Percentiles rank a stretch among this genome's conserved stretches.
Conservation (phyloP, 78 protist species). For the Isochrysis galbana region DNA sequence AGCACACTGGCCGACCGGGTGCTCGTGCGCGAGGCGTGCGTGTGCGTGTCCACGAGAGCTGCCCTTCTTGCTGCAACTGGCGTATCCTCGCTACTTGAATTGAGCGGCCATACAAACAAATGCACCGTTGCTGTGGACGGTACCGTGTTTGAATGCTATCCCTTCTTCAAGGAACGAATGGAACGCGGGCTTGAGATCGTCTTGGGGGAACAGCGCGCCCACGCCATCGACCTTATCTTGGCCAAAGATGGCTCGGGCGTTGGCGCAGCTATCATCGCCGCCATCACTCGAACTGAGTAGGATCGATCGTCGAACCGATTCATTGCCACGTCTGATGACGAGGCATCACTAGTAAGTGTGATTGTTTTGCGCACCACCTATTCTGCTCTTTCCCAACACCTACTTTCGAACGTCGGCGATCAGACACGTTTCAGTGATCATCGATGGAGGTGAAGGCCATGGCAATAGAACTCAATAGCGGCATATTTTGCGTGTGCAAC, state of each 20-base stretch:
- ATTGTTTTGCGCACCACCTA: too few species aligned
- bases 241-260: slow-evolving; percentile 32
- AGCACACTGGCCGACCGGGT: background rate
- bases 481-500: too few species aligned
- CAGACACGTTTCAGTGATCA: too few species aligned
- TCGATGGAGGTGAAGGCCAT: too few species aligned
- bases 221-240: background rate
- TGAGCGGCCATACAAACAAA: background rate
- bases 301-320: too few species aligned
- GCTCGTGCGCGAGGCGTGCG: background rate
- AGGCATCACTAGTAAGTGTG: too few species aligned
- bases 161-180: slow-evolving; percentile 30
- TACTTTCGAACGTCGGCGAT: too few species aligned
- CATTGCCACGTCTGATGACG: too few species aligned
- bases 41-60: slow-evolving; percentile 34
- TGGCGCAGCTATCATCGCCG: slow-evolving; percentile 54
- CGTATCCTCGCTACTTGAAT: slow-evolving; percentile 17
- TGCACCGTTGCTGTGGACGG: slow-evolving; percentile 56
- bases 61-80: slow-evolving; percentile 46
- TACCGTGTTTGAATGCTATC: slow-evolving; percentile 37
- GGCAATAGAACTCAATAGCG: too few species aligned
- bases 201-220: background rate
- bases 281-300: too few species aligned
- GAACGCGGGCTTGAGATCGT: background rate
- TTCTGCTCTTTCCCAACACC: too few species aligned